These are phyloP conservation scores for Austroboletus eburneus DNA, from an alignment of 768 basidiomycete genomes.

Conservation along the genomic window DNA sequence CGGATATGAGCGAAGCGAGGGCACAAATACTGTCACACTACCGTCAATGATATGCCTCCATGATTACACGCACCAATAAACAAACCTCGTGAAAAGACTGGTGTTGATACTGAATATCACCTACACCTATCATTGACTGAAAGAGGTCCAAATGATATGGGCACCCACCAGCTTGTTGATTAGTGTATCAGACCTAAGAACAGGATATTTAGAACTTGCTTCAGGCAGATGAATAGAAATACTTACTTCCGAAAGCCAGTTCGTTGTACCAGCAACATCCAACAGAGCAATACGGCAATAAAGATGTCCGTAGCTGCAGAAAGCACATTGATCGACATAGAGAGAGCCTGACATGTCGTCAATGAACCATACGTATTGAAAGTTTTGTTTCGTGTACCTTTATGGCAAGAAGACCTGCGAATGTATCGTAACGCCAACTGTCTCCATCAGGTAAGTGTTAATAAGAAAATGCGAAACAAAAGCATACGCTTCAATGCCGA, in stretches of 20 bases:
- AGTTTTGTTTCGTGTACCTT: slow-evolving; percentile 33
- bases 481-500: slow-evolving; percentile 34
- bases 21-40: not conserved
- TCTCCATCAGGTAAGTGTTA: slow-evolving; percentile 4
- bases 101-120: not conserved
- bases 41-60: not conserved
- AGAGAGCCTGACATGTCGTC: slow-evolving; percentile 29
- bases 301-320: slow-evolving; percentile 50
- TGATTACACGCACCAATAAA: not conserved
- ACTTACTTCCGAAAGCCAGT: slow-evolving; percentile 49
- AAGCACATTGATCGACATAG: slow-evolving; percentile 53
- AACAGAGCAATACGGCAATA: slow-evolving; percentile 46
- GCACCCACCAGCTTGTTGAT: not conserved
- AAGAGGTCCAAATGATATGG: not conserved
- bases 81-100: not conserved
- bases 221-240: not conserved
- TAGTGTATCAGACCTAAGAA: not conserved
- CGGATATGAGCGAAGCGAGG: not conserved
- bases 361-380: not conserved
- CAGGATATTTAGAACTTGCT: not conserved
- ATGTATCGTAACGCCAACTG: slow-evolving; percentile 42
- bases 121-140: not conserved
- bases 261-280: slow-evolving; percentile 44
- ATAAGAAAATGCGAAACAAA: not conserved
- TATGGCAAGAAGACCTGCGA: slow-evolving; percentile 41